These are phyloP conservation scores for Anthoceros angustus DNA, from an alignment of 225 moss, liverwort and hornwort genomes.

Conservation along the genomic window DNA sequence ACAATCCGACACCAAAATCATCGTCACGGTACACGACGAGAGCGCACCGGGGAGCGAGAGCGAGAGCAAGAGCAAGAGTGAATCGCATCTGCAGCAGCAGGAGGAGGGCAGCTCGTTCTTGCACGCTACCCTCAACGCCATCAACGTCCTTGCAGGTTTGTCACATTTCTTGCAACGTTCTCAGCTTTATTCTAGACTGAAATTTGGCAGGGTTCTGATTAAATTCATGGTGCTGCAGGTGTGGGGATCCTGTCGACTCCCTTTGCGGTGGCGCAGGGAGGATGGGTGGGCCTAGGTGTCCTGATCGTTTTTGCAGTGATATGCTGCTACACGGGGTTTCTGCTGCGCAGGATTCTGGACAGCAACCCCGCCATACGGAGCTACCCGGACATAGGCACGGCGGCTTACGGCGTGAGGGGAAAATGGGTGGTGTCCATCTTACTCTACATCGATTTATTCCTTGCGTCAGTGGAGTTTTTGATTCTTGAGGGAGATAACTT, in stretches of 20 bases:
- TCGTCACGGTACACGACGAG: too few species aligned
- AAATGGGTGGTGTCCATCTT: conserved; percentile 7
- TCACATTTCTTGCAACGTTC: too few species aligned
- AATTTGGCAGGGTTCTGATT: too few species aligned
- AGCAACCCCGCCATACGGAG: background rate
- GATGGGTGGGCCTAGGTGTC: conserved; percentile 17
- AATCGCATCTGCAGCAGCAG: too few species aligned
- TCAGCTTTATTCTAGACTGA: too few species aligned
- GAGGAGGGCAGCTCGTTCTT: too few species aligned
- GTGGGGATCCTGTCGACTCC: conserved; percentile 22
- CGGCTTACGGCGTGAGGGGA: conserved; percentile 14
- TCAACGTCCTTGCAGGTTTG: too few species aligned
- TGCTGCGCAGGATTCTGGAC: conserved; percentile 12
- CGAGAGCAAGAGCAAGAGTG: too few species aligned
- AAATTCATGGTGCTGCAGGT: conserved; percentile 8
- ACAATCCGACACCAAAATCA: too few species aligned
- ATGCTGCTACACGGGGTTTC: conserved; percentile 17
- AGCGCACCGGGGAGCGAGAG: too few species aligned
- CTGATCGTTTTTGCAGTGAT: conserved; percentile 14
- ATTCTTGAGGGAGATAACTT: conserved; percentile 16
- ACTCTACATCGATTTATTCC: conserved; percentile 12
- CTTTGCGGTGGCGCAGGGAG: conserved; percentile 12
- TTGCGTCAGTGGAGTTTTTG: conserved; percentile 11
- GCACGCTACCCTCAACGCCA: too few species aligned
- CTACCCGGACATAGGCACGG: conserved; percentile 17